Evolutionary conservation across 441 rosid species (phyloP), one percentile per base, ranked within the genome.

Genomic region (Macaranga tanarius): DNA sequence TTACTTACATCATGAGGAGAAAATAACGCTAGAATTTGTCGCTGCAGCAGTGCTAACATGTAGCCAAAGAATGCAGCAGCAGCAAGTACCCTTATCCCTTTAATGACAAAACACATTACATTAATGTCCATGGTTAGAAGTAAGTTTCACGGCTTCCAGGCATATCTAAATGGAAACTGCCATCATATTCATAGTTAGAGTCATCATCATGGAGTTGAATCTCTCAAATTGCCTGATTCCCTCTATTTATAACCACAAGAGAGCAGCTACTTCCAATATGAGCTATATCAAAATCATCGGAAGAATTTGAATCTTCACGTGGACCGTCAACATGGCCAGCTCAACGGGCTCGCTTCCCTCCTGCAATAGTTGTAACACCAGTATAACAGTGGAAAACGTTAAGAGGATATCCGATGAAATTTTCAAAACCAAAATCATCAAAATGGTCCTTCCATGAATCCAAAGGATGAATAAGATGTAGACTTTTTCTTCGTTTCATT

Each of bases 321-420:
- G 99, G 97, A 70, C 97, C 97, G 69, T 95, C 97, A 34, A 88
- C 84, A 77, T 95, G 92, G 47, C 92, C 93, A 47, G 88, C 92
- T 42, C 89, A 85, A 20, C 87, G 80, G 70, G 86, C 70, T 90
- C 93, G 84, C 81, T 91, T 87, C 55, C 99, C 97, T 2, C 89
- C 93, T 2, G 93, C 97, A 63, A 95, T 93, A 40, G 98, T 95
- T 47, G 98, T 84, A 34, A 95, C 88, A 19, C 95, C 99, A 93
- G 79, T 75, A 79, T 20, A 54, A 52, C 23, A 51, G 12, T 15
- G 12, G 7, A 19, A 45, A 55, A 52, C 15, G 23, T 12, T 58
- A 10, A 7, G 2, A 57, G 45, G 47, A 65, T 25, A n/a, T 62
- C 66, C 31, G 47, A 15, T 22, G 47, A 66, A 11, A 69, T 4